Percentiles rank a stretch among this genome's conserved stretches.
Conservation (phyloP, 352 stramenopile species). For the Pythium oligandrum region DNA sequence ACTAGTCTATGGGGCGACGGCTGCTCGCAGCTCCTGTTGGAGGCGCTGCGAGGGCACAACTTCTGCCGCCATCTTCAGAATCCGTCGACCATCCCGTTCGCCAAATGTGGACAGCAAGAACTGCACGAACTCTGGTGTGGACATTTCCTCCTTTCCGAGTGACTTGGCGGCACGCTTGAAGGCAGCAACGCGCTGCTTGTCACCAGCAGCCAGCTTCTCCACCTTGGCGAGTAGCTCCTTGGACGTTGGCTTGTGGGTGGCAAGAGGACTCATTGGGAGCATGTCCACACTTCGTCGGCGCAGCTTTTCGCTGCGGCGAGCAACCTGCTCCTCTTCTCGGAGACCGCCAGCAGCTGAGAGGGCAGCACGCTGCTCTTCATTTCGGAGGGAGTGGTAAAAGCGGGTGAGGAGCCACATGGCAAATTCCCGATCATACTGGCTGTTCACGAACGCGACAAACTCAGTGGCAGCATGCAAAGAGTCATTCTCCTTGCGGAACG, state of each 20-base stretch:
- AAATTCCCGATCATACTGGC: slow-evolving; percentile 53
- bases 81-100: slow-evolving; percentile 42
- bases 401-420: slow-evolving; percentile 45
- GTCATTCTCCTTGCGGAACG: slow-evolving; percentile 73
- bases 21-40: slow-evolving; percentile 48
- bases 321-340: slow-evolving; percentile 5
- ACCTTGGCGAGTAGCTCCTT: slow-evolving; percentile 67
- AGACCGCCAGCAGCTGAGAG: slow-evolving; percentile 29
- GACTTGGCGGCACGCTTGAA: slow-evolving; percentile 72
- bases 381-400: slow-evolving; percentile 52
- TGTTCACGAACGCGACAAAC: slow-evolving; percentile 48
- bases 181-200: slow-evolving; percentile 37
- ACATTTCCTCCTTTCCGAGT: slow-evolving; percentile 71
- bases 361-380: slow-evolving; percentile 43
- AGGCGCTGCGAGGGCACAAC: slow-evolving; percentile 56
- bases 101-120: slow-evolving; percentile 60
- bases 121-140: slow-evolving; percentile 46
- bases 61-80: slow-evolving; percentile 60
- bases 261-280: too few species aligned
- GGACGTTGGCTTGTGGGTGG: slow-evolving; percentile 50
- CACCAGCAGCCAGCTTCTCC: slow-evolving; percentile 40
- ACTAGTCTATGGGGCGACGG: slow-evolving; percentile 14
- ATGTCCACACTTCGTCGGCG: too few species aligned
- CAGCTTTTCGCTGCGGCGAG: slow-evolving; percentile 7
- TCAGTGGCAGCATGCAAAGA: slow-evolving; percentile 30